Base-by-base conservation (phyloP, 2,329 filamentous ascomycete genomes). In the Penicillium sp. region DNA sequence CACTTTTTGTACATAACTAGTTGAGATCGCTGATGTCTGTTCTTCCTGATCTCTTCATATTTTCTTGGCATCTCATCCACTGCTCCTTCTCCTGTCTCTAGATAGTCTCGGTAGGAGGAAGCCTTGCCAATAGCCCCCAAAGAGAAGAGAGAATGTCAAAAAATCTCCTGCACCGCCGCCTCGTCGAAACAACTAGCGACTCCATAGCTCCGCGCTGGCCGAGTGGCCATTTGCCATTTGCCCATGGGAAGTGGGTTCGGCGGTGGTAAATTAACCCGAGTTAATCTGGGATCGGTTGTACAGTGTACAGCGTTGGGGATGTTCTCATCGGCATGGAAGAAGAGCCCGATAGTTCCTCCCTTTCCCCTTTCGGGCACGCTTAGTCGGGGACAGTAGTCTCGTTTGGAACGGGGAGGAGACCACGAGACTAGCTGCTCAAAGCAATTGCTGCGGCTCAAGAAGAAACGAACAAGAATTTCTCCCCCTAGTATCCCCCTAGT, bases 31-130 rank as follows among this genome's bases (percentile, higher is more conserved):
- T n/a, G n/a, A n/a, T n/a, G n/a, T n/a, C n/a, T 13, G 34, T n/a
- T 23, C 3, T 42, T 13, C 29, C 12, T 47, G 17, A 24, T 37
- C 20, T 47, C 45, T n/a, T n/a, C n/a, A n/a, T n/a, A n/a, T n/a
- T n/a, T n/a, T 26, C 29, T 29, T 48, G 46, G 46, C 32, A 48
- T 24, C 2, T 27, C 21, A 47, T 24, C 27, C 42, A 45, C 24
- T 13, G 12, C 23, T 15, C 9, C 13, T 33, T 4, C 34, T 21
- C 34, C 20, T 30, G 8, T 29, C 33, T 47, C 39, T 47, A 47
- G 17, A 47, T 34, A 29, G 20, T 27, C 33, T 10, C n/a, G 23
- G 29, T 47, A 34, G 41, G n/a, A n/a, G n/a, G n/a, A n/a, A n/a
- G n/a, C n/a, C n/a, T n/a, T n/a, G n/a, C 12, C 30, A 33, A 33